Base-by-base conservation (phyloP, 2,329 filamentous ascomycete species). In the Pseudogymnoascus sp. region DNA sequence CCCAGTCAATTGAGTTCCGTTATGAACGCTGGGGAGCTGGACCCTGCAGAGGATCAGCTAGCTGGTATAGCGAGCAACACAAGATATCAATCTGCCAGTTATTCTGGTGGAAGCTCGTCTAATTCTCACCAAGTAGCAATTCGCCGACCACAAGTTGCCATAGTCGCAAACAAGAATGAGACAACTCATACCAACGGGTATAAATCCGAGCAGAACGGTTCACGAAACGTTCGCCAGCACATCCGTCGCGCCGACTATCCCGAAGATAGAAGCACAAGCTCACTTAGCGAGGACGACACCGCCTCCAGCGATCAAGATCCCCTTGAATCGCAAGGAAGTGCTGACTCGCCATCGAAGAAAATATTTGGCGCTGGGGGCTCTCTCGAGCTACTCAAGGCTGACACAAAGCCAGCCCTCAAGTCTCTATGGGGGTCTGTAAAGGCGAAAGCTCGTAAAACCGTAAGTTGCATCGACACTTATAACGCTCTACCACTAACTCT, bases 371-470 rank as follows among this genome's bases (percentile, higher is more conserved):
- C 18, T 12, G 26, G 45, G 6, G 26, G 45, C 45, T 33, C 45
- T 19, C 19, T 52, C 5, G 45, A 52, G 5, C 45, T 30, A 52
- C 23, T 52, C 26, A 52, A 33, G 26, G 45, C 26, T 10, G 33
- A 57, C 33, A 57, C 18, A 15, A 57, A 57, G 19, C 55, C 55
- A 15, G 19, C 21, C n/a, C 55, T 57, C 23, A 57, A 57, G 18
- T 57, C 55, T 9, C 37, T 57, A 33, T 57, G 55, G 55, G 55
- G 35, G 9, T 37, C 30, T 38, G 35, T 57, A 38, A 57, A 37
- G 18, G 21, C 35, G 33, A 57, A 57, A 33, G 55, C 37, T 38
- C 55, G 37, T 21, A 57, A 15, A 38, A 23, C 55, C 33, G 55
- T 57, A 57, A 37, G 55, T 26, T 23, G 8, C n/a, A 5, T 19